A percentile compares a stretch with the other conserved stretches of the same genome.
Evolutionary conservation across 1,139 yeast species (phyloP).

Genomic region (Saccharomyces hybrid): DNA sequence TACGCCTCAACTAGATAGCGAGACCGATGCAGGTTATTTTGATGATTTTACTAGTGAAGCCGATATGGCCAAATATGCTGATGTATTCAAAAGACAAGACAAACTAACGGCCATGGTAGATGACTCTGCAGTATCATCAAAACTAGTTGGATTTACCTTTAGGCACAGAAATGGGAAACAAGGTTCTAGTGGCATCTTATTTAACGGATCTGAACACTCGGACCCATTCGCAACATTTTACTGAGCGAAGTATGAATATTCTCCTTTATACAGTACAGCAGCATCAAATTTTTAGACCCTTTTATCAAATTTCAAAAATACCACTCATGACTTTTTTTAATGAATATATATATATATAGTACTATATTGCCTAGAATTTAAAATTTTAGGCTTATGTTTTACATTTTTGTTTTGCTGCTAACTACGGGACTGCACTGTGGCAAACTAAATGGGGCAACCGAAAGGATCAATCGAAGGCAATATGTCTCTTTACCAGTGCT

Average conservation of each 20-base stretch:
- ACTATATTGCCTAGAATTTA: neutral
- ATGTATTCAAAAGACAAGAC: slow-evolving; percentile 83
- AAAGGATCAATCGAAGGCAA: too few relatives aligned
- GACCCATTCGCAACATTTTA: slow-evolving; percentile 39
- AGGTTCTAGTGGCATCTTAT: slow-evolving; percentile 35
- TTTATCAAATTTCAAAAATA: neutral
- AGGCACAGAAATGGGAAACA: slow-evolving; percentile 65
- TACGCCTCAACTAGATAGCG: slow-evolving; percentile 92
- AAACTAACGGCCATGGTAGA: slow-evolving; percentile 79
- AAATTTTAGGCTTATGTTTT: neutral
- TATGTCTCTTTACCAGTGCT: neutral
- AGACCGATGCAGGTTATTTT: slow-evolving; percentile 96
- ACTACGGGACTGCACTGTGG: neutral
- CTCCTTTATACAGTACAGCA: too few relatives aligned
- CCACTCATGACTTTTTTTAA: neutral
- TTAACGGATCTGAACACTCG: slow-evolving; percentile 33
- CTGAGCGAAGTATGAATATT: slow-evolving; percentile 9
- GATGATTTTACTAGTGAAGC: slow-evolving; percentile 95
- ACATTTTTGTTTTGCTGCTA: neutral
- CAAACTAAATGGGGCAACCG: neutral
- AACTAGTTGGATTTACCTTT: slow-evolving; percentile 93
- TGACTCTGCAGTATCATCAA: slow-evolving; percentile 53
- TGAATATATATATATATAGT: neutral
- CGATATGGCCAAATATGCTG: slow-evolving; percentile 96
- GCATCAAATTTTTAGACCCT: neutral